Conservation (phyloP, 1,284 basidiomycete species). For the Malassezia brasiliensis region DNA sequence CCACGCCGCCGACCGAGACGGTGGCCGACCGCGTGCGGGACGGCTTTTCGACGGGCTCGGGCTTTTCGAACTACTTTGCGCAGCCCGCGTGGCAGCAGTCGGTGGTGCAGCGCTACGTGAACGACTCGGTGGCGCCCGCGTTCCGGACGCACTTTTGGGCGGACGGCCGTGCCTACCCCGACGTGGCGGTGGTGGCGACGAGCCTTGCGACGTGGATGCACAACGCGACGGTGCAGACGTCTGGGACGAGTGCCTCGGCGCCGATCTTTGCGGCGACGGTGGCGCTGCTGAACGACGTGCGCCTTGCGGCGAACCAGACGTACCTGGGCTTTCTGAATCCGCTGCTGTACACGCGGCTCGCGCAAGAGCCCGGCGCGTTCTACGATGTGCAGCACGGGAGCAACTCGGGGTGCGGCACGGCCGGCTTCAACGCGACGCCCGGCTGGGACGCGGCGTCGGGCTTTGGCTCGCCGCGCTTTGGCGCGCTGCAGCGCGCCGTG, state of each 20-base stretch:
- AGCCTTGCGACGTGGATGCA: not conserved
- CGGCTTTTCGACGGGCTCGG: conserved; percentile 59
- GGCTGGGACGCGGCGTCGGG: conserved; percentile 10
- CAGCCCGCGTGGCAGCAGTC: conserved; percentile 56
- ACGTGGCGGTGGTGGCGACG: conserved; percentile 51
- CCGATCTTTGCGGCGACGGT: conserved; percentile 5
- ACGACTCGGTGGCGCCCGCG: conserved; percentile 42
- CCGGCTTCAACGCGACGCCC: not conserved
- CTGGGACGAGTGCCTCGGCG: conserved; percentile 2
- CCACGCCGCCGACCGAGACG: conserved; percentile 48
- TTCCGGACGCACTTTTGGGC: conserved; percentile 53
- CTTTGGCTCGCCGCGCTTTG: conserved; percentile 4
- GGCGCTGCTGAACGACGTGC: conserved; percentile 9
- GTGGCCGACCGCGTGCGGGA: conserved; percentile 25
- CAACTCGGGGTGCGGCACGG: not conserved
- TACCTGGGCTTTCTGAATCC: conserved; percentile 10
- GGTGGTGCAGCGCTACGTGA: conserved; percentile 57
- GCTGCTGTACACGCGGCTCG: conserved; percentile 2
- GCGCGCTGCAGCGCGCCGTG: not conserved
- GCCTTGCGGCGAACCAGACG: conserved; percentile 1
- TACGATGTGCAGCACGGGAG: not conserved
- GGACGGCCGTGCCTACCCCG: conserved; percentile 59
- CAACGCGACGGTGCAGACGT: not conserved
- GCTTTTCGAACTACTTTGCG: conserved; percentile 61
- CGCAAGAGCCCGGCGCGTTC: not conserved